phyloP scores from a whole-genome alignment of 2,329 filamentous ascomycete species.

The Colletotrichum musicola region DNA sequence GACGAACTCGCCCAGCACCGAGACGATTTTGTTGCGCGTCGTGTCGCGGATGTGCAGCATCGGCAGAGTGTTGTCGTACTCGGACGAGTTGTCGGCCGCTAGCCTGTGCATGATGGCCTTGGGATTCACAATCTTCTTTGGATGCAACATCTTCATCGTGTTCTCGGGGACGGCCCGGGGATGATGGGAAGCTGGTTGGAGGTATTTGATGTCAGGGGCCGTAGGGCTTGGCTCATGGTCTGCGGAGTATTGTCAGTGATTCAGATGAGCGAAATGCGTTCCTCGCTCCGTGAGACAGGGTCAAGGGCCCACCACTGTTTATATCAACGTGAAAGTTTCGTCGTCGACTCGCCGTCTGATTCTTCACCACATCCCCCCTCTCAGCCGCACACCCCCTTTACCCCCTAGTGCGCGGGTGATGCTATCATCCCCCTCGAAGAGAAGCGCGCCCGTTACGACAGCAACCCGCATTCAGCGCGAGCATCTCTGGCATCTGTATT shows the following conservation, averaged over 20 bases:
- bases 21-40: slow-evolving; percentile 52
- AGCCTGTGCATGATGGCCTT: background rate
- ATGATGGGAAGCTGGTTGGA: background rate
- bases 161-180: background rate
- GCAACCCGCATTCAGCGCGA: background rate
- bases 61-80: slow-evolving; percentile 18
- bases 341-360: background rate
- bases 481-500: background rate
- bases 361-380: background rate
- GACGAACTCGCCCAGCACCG: slow-evolving; percentile 63
- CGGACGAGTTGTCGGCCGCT: background rate
- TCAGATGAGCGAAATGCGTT: background rate
- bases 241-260: too few relatives aligned
- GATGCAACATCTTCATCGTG: background rate
- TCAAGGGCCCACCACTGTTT: too few relatives aligned
- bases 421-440: background rate
- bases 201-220: too few relatives aligned
- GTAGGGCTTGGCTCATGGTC: too few relatives aligned
- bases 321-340: too few relatives aligned
- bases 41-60: slow-evolving; percentile 33
- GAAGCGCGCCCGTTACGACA: background rate
- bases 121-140: background rate
- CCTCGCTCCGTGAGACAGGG: background rate
- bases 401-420: background rate
- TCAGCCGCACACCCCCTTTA: background rate